Evolutionary conservation across 495 filamentous ascomycete genomes (phyloP).

Genomic region (Tricharina praecox): DNA sequence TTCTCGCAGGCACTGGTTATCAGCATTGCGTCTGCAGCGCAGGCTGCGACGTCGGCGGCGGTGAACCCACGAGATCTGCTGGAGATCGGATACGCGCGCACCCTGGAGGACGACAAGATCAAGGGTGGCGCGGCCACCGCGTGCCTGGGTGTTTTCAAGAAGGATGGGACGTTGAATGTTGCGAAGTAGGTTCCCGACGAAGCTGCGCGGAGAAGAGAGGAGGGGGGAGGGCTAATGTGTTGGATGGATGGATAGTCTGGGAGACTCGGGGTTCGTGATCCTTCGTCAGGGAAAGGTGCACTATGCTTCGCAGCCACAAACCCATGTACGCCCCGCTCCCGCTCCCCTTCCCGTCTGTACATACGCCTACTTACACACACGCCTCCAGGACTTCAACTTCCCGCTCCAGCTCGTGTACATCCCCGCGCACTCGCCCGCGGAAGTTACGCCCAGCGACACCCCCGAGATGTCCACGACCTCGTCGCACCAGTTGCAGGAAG

Average conservation of each 20-base stretch:
- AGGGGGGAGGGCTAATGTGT: too few relatives aligned
- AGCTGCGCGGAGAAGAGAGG: too few relatives aligned
- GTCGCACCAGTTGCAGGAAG: conserved; percentile 58
- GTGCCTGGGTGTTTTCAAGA: conserved; percentile 54
- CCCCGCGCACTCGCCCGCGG: conserved; percentile 68
- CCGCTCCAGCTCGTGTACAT: conserved; percentile 87
- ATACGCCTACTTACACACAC: background rate
- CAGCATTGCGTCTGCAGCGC: conserved; percentile 64
- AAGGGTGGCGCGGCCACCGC: conserved; percentile 79
- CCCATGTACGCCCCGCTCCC: conserved; percentile 35
- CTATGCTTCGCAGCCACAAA: conserved; percentile 67
- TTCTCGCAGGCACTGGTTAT: conserved; percentile 91
- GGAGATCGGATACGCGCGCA: conserved; percentile 61
- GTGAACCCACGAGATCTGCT: conserved; percentile 57
- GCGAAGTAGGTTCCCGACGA: conserved; percentile 57
- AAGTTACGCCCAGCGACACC: conserved; percentile 57
- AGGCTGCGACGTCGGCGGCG: conserved; percentile 30
- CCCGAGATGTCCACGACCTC: conserved; percentile 72
- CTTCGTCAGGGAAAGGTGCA: conserved; percentile 69
- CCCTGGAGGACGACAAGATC: conserved; percentile 55
- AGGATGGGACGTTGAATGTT: conserved; percentile 58
- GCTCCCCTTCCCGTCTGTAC: background rate
- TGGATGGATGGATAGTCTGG: too few relatives aligned
- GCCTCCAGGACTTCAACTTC: conserved; percentile 61
- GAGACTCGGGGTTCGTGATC: conserved; percentile 88